Conservation (phyloP, 208 protist species). For the Naegleria gruberi region DNA sequence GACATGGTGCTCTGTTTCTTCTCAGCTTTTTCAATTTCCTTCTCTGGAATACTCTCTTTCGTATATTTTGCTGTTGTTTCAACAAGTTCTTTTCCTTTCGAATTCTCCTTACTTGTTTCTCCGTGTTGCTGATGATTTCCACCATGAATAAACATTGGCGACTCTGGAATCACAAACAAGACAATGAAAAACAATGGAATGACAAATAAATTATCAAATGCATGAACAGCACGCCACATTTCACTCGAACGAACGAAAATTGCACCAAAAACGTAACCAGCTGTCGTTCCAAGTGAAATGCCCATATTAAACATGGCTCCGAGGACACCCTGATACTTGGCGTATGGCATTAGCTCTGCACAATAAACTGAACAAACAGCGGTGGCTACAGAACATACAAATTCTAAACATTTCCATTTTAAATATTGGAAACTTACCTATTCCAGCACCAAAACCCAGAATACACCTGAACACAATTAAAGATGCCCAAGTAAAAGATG, state of each 20-base stretch:
- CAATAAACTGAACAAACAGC: not conserved
- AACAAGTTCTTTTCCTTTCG: too few relatives aligned
- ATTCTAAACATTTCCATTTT: too few relatives aligned
- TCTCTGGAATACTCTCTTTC: too few relatives aligned
- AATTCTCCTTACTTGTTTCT: not conserved
- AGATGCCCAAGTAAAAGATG: not conserved
- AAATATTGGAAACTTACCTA: too few relatives aligned
- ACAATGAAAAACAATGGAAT: not conserved
- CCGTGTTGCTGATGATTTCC: not conserved
- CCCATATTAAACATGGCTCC: not conserved
- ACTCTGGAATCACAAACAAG: not conserved
- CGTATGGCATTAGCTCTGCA: not conserved
- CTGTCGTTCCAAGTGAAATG: not conserved
- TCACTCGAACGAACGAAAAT: not conserved
- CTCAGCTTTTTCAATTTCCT: too few relatives aligned
- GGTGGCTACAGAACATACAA: not conserved
- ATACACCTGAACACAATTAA: not conserved
- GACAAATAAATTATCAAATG: not conserved
- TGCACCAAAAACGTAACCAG: not conserved
- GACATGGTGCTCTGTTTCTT: too few relatives aligned
- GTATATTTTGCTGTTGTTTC: too few relatives aligned
- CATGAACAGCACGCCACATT: not conserved
- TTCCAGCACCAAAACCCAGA: not conserved
- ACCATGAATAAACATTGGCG: not conserved
- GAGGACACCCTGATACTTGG: not conserved